Evolutionary conservation across 805 yeast species (phyloP), one percentile per base, ranked within the genome.

Genomic region (Hanseniaspora guilliermondii): DNA sequence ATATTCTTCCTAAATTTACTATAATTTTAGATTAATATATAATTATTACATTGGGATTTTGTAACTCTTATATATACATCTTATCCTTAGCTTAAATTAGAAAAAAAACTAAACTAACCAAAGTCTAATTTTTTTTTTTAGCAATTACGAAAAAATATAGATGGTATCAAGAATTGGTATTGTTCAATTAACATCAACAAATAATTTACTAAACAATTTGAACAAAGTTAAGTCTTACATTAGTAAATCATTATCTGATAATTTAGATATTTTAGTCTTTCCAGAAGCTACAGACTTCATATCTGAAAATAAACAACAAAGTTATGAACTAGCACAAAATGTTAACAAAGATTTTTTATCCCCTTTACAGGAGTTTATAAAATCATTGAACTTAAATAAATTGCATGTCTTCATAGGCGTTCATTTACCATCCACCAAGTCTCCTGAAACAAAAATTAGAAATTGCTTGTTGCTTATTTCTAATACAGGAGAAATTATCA

Each of bases 271-370:
- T 3, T 71, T 93, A 5, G 87, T 93, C 63, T 75, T 91, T 45
- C 97, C 97, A 1, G 98, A 91, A 65, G 97, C 97, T 0, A 76
- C 93, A 4, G 97, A 91, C 65, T 91, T 87, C 65, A 74, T 91
- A 39, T 82, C 95, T 5, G 73, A 78, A 52, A 78, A 79, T 62
- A 82, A 89, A 1, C 65, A 61, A 0, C 89, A 87, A 60, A 81
- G 94, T 0, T 71, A 73, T 52, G 60, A 70, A 27, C 68, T 91
- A n/a, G 87, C 83, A 0, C 75, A 14, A 71, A 74, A 27, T 68
- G 70, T 1, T 63, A 70, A 48, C 66, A 76, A 16, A 65, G 70
- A 47, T 68, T 59, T 72, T 70, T 60, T 78, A 76, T 59, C 60
- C 74, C 46, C 56, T 62, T 47, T 82, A 48, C 79, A 73, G 54